phyloP scores from a whole-genome alignment of 2,329 filamentous ascomycete genomes.

The Dichotomopilus funicola region DNA sequence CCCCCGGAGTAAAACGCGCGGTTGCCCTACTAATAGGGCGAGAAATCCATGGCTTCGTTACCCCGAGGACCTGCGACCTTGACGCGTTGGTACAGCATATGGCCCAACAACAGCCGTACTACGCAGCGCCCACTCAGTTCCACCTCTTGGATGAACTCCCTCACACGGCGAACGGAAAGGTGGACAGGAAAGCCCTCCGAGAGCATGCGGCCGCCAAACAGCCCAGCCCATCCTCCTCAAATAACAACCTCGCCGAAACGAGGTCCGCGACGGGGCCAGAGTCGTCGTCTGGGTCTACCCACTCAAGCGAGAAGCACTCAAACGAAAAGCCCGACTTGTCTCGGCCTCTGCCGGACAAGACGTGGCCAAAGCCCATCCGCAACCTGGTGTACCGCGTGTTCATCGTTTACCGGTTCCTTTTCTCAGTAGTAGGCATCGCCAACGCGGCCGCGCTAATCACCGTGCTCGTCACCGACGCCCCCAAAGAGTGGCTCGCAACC shows the following conservation, averaged over 20 bases:
- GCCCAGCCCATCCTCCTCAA: not conserved
- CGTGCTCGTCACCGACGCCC: constrained; percentile 14
- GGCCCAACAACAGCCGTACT: constrained; percentile 49
- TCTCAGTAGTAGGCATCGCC: constrained; percentile 34
- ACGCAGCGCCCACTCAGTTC: constrained; percentile 27
- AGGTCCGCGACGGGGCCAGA: not conserved
- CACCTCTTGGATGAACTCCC: constrained; percentile 31
- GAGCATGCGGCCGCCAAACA: constrained; percentile 25
- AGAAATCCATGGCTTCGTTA: constrained; percentile 44
- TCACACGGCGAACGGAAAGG: constrained; percentile 50
- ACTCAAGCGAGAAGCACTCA: not conserved
- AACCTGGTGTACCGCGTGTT: not conserved
- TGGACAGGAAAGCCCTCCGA: constrained; percentile 44
- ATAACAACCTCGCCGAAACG: not conserved
- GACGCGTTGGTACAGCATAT: constrained; percentile 40
- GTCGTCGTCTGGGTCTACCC: not conserved
- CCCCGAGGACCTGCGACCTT: constrained; percentile 35
- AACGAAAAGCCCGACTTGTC: not conserved
- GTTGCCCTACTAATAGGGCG: constrained; percentile 42
- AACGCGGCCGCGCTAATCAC: constrained; percentile 28
- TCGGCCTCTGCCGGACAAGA: not conserved
- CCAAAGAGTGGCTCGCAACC: constrained; percentile 22
- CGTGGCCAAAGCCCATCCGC: not conserved
- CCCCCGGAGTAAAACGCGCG: constrained; percentile 40
- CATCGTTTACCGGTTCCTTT: constrained; percentile 35